Base-by-base conservation (phyloP, 768 basidiomycete genomes). In the Boletus coccyginus region DNA sequence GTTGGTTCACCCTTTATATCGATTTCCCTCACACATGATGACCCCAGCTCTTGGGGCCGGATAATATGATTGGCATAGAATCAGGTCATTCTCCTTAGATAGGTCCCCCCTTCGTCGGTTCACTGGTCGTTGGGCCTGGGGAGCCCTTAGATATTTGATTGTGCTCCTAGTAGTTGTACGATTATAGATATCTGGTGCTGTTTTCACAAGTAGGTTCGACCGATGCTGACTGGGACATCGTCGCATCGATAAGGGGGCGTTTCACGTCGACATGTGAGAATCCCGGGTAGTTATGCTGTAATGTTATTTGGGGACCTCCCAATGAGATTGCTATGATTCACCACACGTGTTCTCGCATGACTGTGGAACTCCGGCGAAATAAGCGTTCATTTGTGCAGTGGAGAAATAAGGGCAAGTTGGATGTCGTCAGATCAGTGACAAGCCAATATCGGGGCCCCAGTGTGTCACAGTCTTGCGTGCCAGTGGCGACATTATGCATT, bases 1-100 rank as follows among this genome's bases (percentile, higher is more conserved):
- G 17, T 52, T 31, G 16, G 42, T 39, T 50, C 39, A 40, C 12
- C 48, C 47, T 31, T 42, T n/a, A 33, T 42, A 40, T 14, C 58
- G 46, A 46, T 54, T 56, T 49, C 29, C 46, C 7, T 13, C 46
- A 52, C 49, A 52, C 42, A 46, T 45, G 46, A 47, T 56, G 43
- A 43, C 44, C 35, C 24, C 49, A 43, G 12, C 35, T 46, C 51
- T 33, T 64, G 49, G 53, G 50, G 36, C 36, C 24, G 68, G 61
- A 61, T 58, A 31, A 53, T 61, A 53, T 46, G 56, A 62, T 46
- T 56, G 41, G 29, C 55, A 65, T 70, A 57, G 68, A 68, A 47
- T 35, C 40, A 39, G 54, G 24, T 27, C 17, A 2, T 41, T 40
- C 21, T 53, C 35, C 29, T 43, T 67, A 62, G 64, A 61, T 27